Base-by-base conservation (phyloP, 805 yeast species). In the Pichia cephalocereana region DNA sequence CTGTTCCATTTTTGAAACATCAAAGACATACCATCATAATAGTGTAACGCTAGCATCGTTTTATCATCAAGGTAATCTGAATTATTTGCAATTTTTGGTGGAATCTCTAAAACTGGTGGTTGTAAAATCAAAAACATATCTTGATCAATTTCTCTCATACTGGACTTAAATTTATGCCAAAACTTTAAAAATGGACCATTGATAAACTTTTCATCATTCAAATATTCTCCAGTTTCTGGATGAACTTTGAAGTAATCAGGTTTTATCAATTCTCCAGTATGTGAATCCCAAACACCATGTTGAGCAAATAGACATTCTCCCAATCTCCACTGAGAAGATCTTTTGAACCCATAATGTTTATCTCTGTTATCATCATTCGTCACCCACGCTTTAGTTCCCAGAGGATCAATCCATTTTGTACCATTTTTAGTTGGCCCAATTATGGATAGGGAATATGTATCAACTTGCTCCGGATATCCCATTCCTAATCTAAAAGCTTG, bases 1-100 rank as follows among this genome's bases (percentile, higher is more conserved):
- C 79, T 70, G 59, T 85, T 86, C 99, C 99, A 93, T 6, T 82
- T 77, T 65, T 89, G 88, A 64, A 86, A 84, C 90, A 93, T 82
- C 37, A 91, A 68, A 2, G 97, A 85, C 80, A 91, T 76, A 0
- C 98, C 99, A 63, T 91, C 99, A 62, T 91, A 91, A 63, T 83
- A 91, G 65, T 91, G 99, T 2, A 95, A 93, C 18, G 95, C 80
- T 56, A 82, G 82, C 2, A 85, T 79, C 0, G 91, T 82, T 45
- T 75, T 76, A 1, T 69, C 61, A 57, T 85, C 93, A 14, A 84
- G 60, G n/a, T 80, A 60, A 30, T 47, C 41, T 4, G 69, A 61
- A 40, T 76, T 72, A 12, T 72, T 74, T 50, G 71, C 72, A 51
- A 86, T 63, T 11, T 65, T 61, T 2, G 97, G 96, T 0, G 96